Evolutionary conservation across 1,284 basidiomycete species (phyloP), one percentile per base, ranked within the genome.

Genomic region (Exobasidium cylindrosporum): DNA sequence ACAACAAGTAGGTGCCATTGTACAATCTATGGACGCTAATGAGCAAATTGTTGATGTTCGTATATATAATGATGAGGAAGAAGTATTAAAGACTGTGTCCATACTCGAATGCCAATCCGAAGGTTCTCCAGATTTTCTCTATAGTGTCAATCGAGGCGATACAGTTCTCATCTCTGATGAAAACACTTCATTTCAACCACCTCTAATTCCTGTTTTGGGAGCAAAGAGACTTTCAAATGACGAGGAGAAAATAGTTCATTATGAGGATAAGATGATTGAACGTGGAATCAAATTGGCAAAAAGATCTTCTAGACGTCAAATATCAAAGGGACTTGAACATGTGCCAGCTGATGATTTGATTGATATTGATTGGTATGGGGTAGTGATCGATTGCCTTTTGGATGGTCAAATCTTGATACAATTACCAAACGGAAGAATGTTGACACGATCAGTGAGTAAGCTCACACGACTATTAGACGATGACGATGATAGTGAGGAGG

Each of bases 21-120:
- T 96, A 6, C 91, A 93, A 78, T 73, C 57, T 50, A 72, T 76
- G 67, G 73, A 76, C 43, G 61, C 68, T 0, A 53, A 64, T 26
- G 76, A 81, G 60, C 69, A 78, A 0, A 80, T 77, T 4, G 73
- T 76, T 24, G 58, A 62, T 31, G 53, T 81, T 11, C 66, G 67
- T 44, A 70, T 62, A 43, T 71, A 77, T 23, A 66, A 65, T 47
- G 63, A 60, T 28, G 63, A 73, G 14, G 74, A 80, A 50, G 13
- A 50, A 28, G 26, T 24, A 3, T 13, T 21, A 49, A 88, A 91
- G 79, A 83, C 88, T 14, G 90, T 88, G 4, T 90, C 92, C 43
- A 84, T 90, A 14, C 84, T 97, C 32, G 92, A 97, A 81, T 85
- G 96, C 57, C 91, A 95, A 77, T 87, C 89, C 4, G 88, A 89